Conservation (phyloP, 2,329 filamentous ascomycete genomes). For the Ophiocordyceps camponoti-leonardi region DNA sequence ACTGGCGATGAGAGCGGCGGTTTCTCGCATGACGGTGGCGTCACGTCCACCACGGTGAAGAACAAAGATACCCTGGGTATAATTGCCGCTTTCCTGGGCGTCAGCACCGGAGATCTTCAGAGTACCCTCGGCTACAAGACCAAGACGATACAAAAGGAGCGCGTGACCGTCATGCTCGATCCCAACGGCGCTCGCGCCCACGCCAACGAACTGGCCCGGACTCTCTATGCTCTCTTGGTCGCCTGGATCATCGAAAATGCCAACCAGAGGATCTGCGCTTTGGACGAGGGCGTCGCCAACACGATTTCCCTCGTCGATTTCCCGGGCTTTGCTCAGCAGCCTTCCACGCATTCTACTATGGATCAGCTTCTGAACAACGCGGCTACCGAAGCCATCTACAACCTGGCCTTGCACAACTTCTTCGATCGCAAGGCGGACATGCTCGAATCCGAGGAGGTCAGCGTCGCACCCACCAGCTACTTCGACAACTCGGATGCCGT, state of each 20-base stretch:
- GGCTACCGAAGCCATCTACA: slow-evolving; percentile 81
- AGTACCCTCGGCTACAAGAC: slow-evolving; percentile 87
- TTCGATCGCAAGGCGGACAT: slow-evolving; percentile 90
- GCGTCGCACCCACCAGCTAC: slow-evolving; percentile 80
- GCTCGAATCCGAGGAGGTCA: slow-evolving; percentile 85
- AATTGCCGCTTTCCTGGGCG: slow-evolving; percentile 86
- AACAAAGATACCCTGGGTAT: slow-evolving; percentile 82
- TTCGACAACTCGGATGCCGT: slow-evolving; percentile 96
- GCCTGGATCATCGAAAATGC: slow-evolving; percentile 87
- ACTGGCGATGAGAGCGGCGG: slow-evolving; percentile 84
- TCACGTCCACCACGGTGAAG: slow-evolving; percentile 70
- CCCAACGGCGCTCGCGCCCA: slow-evolving; percentile 78
- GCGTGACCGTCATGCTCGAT: slow-evolving; percentile 97
- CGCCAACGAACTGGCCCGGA: slow-evolving; percentile 84
- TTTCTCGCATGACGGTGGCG: slow-evolving; percentile 86
- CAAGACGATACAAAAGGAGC: slow-evolving; percentile 87
- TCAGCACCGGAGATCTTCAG: slow-evolving; percentile 67
- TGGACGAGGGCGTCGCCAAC: slow-evolving; percentile 78
- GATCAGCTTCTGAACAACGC: slow-evolving; percentile 94
- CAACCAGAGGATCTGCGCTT: slow-evolving; percentile 75
- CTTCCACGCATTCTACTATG: slow-evolving; percentile 66
- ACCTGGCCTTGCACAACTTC: slow-evolving; percentile 86
- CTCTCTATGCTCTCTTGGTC: slow-evolving; percentile 83
- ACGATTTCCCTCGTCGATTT: slow-evolving; percentile 94
- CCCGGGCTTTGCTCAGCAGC: slow-evolving; percentile 77